phyloP scores from a whole-genome alignment of 768 basidiomycete genomes.

The Amanita inopinata region DNA sequence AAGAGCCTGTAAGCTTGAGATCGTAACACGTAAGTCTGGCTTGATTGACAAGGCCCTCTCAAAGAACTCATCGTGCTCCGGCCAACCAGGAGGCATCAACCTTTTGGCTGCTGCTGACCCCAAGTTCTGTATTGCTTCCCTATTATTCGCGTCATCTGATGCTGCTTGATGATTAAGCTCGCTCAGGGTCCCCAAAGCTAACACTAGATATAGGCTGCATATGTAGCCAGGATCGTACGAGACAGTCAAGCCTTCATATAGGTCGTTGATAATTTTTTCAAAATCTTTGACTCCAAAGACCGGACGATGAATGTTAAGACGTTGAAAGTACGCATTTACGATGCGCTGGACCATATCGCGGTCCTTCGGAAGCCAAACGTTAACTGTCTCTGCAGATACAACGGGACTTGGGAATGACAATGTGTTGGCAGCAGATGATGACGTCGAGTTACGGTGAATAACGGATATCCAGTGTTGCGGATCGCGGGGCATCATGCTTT shows the following conservation, averaged over 20 bases:
- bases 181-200: slow-evolving; percentile 75
- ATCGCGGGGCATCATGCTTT: slow-evolving; percentile 50
- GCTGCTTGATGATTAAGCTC: slow-evolving; percentile 69
- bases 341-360: slow-evolving; percentile 53
- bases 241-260: slow-evolving; percentile 48
- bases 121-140: slow-evolving; percentile 23
- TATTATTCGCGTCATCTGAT: slow-evolving; percentile 36
- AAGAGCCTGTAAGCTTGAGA: slow-evolving; percentile 74
- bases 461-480: slow-evolving; percentile 50
- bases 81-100: slow-evolving; percentile 63
- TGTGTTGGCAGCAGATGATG: slow-evolving; percentile 22
- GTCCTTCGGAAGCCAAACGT: slow-evolving; percentile 71
- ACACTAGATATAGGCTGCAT: slow-evolving; percentile 66
- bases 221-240: slow-evolving; percentile 68
- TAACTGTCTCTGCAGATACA: slow-evolving; percentile 26
- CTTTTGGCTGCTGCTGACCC: slow-evolving; percentile 40
- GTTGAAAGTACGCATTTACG: slow-evolving; percentile 62
- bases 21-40: slow-evolving; percentile 74
- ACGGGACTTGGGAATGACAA: slow-evolving; percentile 24
- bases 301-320: slow-evolving; percentile 74
- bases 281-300: slow-evolving; percentile 65
- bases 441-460: slow-evolving; percentile 38
- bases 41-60: slow-evolving; percentile 69
- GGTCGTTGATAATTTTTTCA: slow-evolving; percentile 47
- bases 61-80: slow-evolving; percentile 78